phyloP scores from a whole-genome alignment of 202 grass and related monocot species.

The Zoysia matrella region DNA sequence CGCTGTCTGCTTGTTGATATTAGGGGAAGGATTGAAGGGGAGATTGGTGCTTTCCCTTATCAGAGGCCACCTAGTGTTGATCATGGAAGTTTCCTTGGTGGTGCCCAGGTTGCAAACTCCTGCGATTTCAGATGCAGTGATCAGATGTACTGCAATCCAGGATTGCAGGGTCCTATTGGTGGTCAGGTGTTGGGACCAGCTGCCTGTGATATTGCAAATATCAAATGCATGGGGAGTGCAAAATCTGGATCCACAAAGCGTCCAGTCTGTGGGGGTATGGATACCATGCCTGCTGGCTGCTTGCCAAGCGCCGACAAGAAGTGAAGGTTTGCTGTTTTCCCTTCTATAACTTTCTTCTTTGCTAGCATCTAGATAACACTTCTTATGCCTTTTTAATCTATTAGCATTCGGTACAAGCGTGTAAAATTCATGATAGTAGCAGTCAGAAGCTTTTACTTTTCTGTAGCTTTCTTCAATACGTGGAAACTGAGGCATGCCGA shows the following conservation, averaged over 20 bases:
- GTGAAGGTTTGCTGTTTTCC: constrained; percentile 59
- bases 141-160: constrained; percentile 76
- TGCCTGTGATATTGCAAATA: constrained; percentile 51
- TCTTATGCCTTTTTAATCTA: constrained; percentile 4
- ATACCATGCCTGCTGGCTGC: constrained; percentile 47
- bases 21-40: constrained; percentile 93
- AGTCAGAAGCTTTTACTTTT: not conserved
- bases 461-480: not conserved
- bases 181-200: constrained; percentile 56
- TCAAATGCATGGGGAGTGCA: constrained; percentile 55
- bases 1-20: constrained; percentile 87
- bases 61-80: constrained; percentile 47
- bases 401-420: not conserved
- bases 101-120: constrained; percentile 62
- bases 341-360: not conserved
- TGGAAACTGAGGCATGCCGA: not conserved
- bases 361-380: not conserved
- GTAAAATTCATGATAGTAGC: not conserved
- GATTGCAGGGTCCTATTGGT: constrained; percentile 53
- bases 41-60: constrained; percentile 90
- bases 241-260: constrained; percentile 63
- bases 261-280: constrained; percentile 51
- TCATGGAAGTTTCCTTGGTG: constrained; percentile 45
- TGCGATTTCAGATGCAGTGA: constrained; percentile 82
- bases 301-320: constrained; percentile 63